Base-by-base conservation (phyloP, 345 rosid genomes). In the Zanthoxylum bungeanum region DNA sequence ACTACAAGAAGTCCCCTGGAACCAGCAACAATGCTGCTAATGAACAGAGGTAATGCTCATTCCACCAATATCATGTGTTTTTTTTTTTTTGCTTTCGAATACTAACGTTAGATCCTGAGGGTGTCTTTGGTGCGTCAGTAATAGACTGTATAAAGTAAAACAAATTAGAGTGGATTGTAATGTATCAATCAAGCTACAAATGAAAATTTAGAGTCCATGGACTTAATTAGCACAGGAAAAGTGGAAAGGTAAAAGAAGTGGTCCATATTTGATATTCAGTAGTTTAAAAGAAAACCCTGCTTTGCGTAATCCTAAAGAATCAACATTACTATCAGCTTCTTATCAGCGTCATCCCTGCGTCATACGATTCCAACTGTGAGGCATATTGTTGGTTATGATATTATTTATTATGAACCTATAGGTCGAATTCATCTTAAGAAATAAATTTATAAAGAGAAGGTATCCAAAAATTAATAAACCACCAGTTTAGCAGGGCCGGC, bases 1-100 rank as follows among this genome's bases (percentile, higher is more conserved):
- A 85, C n/a, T 88, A 88, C 65, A 78, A 73, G n/a, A n/a, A n/a
- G 68, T 39, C 77, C 36, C 37, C 59, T 34, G 46, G 31, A n/a
- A 17, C 59, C 49, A 9, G 31, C 61, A 34, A 39, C 17, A 50
- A 58, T 63, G 68, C 50, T 39, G 71, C 60, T 33, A 42, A 72
- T 19, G 71, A 77, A 55, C 60, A 71, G 28, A 79, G 80, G 81
- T 71, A 72, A 44, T 39, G 47, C 46, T 51, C 22, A 40, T 51
- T 51, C 57, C n/a, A n/a, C n/a, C 11, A 51, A 51, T 4, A 44
- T 19, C 49, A 14, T 14, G 19, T 44, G 49, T 17, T 44, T 16
- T 8, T 44, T 14, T 44, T 44, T 44, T 1, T 44, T 44, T 3
- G 16, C 2, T 16, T 53, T 53, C 24, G 10, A 53, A 24, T 25